Base-by-base conservation (phyloP, 768 basidiomycete genomes). In the Ramaria sp. region DNA sequence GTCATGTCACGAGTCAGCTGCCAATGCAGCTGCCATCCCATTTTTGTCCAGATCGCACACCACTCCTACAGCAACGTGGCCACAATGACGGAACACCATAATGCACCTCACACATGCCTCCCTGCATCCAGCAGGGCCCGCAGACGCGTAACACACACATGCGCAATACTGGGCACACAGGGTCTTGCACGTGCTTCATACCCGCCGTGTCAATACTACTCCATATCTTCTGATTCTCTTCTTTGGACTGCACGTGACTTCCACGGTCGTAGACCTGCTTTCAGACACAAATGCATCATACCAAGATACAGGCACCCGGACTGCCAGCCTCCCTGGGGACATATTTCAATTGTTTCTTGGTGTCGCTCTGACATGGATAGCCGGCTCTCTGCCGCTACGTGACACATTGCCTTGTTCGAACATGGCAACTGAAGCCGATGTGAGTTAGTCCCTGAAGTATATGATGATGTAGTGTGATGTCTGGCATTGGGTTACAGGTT, bases 321-420 rank as follows among this genome's bases (percentile, higher is more conserved):
- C 54, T 0, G 13, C 37, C 27, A n/a, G 38, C 19, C 39, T 39
- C 12, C n/a, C 42, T 11, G 9, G 33, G 33, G 57, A 33, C 20
- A 11, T 51, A 24, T 15, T 51, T 24, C 20, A 33, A 34, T 22
- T 59, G 38, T 41, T 54, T 7, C 19, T 52, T 0, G 20, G 27
- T 19, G 15, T 27, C 7, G 19, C n/a, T 38, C 49, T 39, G n/a
- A 50, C 55, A 4, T 80, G 73, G 68, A 53, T 81, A 17, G 76
- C 78, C 19, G 82, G 83, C n/a, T 78, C 79, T 4, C 67, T 80
- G 33, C 84, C 82, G 12, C 57, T 86, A 50, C 73, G 77, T 57
- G 63, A 63, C 4, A 66, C 72, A 17, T 69, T 69, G 34, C 76
- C 81, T 20, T 72, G 74, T 0, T 58, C 69, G 33, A 76, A 80